Percentiles rank a stretch among this genome's conserved stretches.
These are phyloP conservation scores for Sporothrix globosa DNA, from an alignment of 2,329 filamentous ascomycete species.

Conservation along the genomic window DNA sequence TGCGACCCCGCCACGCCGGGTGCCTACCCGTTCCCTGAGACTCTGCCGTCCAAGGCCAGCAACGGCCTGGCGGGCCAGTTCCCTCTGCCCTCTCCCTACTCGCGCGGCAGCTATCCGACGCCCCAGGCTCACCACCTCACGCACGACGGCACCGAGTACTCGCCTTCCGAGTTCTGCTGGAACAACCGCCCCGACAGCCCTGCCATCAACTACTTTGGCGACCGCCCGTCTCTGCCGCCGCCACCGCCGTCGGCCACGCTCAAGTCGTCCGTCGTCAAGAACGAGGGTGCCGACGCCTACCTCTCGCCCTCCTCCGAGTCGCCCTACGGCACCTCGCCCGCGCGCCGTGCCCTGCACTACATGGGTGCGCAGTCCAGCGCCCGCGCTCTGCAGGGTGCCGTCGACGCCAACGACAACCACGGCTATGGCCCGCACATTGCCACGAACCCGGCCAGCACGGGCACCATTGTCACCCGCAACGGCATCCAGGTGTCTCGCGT, in stretches of 20 bases:
- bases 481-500: slow-evolving; percentile 39
- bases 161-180: slow-evolving; percentile 35
- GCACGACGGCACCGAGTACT: slow-evolving; percentile 30
- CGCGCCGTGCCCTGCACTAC: slow-evolving; percentile 28
- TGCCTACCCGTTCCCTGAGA: slow-evolving; percentile 32
- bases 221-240: slow-evolving; percentile 33
- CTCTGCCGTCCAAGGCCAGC: slow-evolving; percentile 22
- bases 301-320: slow-evolving; percentile 24
- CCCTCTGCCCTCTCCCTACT: slow-evolving; percentile 27
- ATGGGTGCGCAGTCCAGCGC: slow-evolving; percentile 29
- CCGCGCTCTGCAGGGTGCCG: slow-evolving; percentile 30
- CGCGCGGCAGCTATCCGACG: slow-evolving; percentile 43
- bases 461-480: slow-evolving; percentile 34
- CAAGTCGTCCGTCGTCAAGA: slow-evolving; percentile 33
- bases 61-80: slow-evolving; percentile 23
- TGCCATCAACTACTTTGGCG: slow-evolving; percentile 40
- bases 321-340: slow-evolving; percentile 4
- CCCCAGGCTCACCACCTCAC: background rate
- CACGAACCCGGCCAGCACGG: slow-evolving; percentile 16
- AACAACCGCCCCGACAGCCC: slow-evolving; percentile 33
- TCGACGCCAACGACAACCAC: slow-evolving; percentile 23
- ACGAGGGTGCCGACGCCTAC: slow-evolving; percentile 21
- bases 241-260: slow-evolving; percentile 35
- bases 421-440: slow-evolving; percentile 20
- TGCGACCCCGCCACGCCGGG: slow-evolving; percentile 32